Evolutionary conservation across 164 flowering plant species (phyloP), one percentile per base, ranked within the genome.

Genomic region (Cinnamomum micranthum): DNA sequence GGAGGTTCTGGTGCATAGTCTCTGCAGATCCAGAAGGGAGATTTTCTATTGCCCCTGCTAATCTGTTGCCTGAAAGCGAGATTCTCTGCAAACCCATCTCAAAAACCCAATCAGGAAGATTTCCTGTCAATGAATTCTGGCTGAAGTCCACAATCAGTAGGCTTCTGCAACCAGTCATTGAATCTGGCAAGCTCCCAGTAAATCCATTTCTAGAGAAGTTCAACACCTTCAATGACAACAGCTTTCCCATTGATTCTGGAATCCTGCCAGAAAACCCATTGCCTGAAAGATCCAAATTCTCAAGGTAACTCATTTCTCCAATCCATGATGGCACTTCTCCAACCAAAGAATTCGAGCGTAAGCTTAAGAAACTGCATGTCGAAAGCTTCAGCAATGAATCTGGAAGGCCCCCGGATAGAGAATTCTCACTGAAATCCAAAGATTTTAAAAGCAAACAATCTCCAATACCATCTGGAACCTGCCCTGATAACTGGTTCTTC

Each of bases 311-410:
- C 90, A 96, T 77, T 50, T 86, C 88, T 75, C 97, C 94, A 79
- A 96, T 84, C 95, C 97, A 91, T 13, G 79, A 75, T 0, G 95
- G 98, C 74, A 94, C 60, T 64, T 82, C 87, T 19, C 97, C 95
- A 1, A 66, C 55, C 17, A 96, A 81, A 10, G 73, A 79, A 81
- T 95, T 95, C 35, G 77, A 80, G 12, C 80, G 77, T 66, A 95
- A 75, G 71, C 81, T 83, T n/a, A 95, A 80, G 76, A 71, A 84
- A 79, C 28, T 85, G 76, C 94, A 91, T 81, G 84, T 73, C 3
- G 82, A 62, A 51, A 95, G 92, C 68, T 86, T 84, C 85, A 81
- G 85, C 86, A 95, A 72, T 68, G 94, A 82, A 58, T 77, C 84
- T 0, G 98, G 98, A 78, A 92, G 80, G 60, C 65, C 70, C 27